Conservation (phyloP, 78 protist genomes). For the Emiliania huxleyi region DNA sequence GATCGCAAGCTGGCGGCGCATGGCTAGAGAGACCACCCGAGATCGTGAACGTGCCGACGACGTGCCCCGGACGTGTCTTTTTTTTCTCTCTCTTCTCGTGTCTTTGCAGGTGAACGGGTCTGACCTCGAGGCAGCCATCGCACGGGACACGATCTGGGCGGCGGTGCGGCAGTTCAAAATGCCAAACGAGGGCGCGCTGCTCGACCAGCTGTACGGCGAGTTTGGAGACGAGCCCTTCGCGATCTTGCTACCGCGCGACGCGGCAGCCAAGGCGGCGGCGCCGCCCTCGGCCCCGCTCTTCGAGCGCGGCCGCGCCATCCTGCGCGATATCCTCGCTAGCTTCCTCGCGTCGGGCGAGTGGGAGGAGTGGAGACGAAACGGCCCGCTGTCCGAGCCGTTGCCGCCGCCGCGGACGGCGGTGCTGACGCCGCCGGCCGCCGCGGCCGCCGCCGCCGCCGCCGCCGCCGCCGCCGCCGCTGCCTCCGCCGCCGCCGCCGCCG, state of each 20-base stretch:
- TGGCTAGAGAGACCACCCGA: too few relatives aligned
- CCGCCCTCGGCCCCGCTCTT: neutral
- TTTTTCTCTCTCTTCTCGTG: too few relatives aligned
- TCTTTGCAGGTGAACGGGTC: neutral
- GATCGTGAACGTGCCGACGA: too few relatives aligned
- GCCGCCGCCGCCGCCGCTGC: too few relatives aligned
- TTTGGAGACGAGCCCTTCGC: neutral
- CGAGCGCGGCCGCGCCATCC: neutral
- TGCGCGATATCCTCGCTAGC: neutral
- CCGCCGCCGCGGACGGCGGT: too few relatives aligned
- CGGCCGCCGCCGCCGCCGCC: too few relatives aligned
- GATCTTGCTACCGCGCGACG: neutral
- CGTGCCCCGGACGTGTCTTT: too few relatives aligned
- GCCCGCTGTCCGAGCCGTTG: too few relatives aligned
- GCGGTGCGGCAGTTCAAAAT: neutral
- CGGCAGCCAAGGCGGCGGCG: neutral
- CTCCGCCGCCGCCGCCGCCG: too few relatives aligned
- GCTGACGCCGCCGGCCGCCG: too few relatives aligned
- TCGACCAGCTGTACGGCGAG: neutral
- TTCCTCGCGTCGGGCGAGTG: neutral
- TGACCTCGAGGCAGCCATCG: neutral
- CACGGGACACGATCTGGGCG: neutral
- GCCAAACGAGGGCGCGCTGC: slow-evolving; percentile 6
- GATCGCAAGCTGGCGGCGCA: too few relatives aligned
- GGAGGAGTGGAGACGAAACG: neutral